These are phyloP conservation scores for Uncinocarpus reesii DNA, from an alignment of 2,329 filamentous ascomycete genomes.

Conservation along the genomic window DNA sequence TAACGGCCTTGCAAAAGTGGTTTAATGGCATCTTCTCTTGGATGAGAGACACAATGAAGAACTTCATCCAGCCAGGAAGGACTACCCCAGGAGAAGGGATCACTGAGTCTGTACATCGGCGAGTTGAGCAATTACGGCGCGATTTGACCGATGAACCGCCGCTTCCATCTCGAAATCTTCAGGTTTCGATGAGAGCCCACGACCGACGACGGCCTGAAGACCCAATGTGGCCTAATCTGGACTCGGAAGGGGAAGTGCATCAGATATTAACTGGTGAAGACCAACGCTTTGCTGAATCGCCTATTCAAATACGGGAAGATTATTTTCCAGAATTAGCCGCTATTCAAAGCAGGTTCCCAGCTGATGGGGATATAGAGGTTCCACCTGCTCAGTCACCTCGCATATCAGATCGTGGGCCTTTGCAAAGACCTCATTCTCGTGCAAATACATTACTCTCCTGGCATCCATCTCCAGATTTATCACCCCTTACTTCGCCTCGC, in stretches of 20 bases:
- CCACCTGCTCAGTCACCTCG: neutral
- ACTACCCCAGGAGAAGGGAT: slow-evolving; percentile 19
- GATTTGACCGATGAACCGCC: neutral
- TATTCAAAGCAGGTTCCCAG: slow-evolving; percentile 13
- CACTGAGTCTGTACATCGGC: slow-evolving; percentile 24
- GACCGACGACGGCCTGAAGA: slow-evolving; percentile 2
- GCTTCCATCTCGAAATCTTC: neutral
- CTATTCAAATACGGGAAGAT: slow-evolving; percentile 29
- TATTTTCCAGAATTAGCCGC: slow-evolving; percentile 15
- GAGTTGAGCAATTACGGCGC: slow-evolving; percentile 24
- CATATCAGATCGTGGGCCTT: neutral
- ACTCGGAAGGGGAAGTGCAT: slow-evolving; percentile 6
- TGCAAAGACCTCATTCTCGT: slow-evolving; percentile 24
- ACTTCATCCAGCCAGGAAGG: slow-evolving; percentile 16
- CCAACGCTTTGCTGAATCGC: slow-evolving; percentile 31
- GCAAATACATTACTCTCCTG: slow-evolving; percentile 35
- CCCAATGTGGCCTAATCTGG: slow-evolving; percentile 14
- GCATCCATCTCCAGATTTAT: slow-evolving; percentile 33
- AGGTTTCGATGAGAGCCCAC: neutral
- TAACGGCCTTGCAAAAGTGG: slow-evolving; percentile 26
- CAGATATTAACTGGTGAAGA: slow-evolving; percentile 27
- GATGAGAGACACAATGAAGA: neutral
- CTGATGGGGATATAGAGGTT: neutral
- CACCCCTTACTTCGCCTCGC: slow-evolving; percentile 33
- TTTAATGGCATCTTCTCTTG: slow-evolving; percentile 26